phyloP scores from a whole-genome alignment of 106 monocot genomes.

The Platanthera zijinensis region DNA sequence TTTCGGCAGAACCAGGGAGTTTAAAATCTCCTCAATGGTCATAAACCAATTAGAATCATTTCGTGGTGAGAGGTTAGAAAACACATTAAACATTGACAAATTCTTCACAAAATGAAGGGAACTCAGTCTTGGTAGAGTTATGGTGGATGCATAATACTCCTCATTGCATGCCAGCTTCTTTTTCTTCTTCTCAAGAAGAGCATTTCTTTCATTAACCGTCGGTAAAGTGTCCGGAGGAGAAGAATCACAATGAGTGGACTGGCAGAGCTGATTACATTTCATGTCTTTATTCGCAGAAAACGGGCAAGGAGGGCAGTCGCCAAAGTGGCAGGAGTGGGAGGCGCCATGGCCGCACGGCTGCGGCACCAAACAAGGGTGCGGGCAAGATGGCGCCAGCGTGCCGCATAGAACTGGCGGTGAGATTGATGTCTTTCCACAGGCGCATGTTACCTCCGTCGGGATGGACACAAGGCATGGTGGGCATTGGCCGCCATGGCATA shows the following conservation, averaged over 20 bases:
- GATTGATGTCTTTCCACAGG: constrained; percentile 86
- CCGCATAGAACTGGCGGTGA: constrained; percentile 89
- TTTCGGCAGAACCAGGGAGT: constrained; percentile 27
- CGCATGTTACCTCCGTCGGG: constrained; percentile 71
- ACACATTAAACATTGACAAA: constrained; percentile 33
- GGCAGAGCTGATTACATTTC: constrained; percentile 87
- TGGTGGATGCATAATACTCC: constrained; percentile 80
- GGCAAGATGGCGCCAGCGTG: constrained; percentile 62
- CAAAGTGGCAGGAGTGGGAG: constrained; percentile 85
- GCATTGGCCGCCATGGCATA: constrained; percentile 88
- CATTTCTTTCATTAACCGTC: constrained; percentile 8
- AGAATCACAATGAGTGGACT: constrained; percentile 76
- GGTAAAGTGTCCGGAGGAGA: constrained; percentile 3
- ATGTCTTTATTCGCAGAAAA: constrained; percentile 66
- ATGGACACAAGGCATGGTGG: constrained; percentile 83
- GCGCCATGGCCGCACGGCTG: constrained; percentile 76
- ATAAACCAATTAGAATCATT: constrained; percentile 79
- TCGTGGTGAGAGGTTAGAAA: constrained; percentile 44
- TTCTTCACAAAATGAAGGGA: constrained; percentile 78
- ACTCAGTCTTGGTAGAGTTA: constrained; percentile 49
- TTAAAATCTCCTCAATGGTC: constrained; percentile 86
- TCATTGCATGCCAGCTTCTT: constrained; percentile 77
- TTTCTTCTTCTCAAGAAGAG: constrained; percentile 61
- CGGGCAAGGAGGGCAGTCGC: constrained; percentile 80
- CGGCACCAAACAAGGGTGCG: constrained; percentile 54